These are phyloP conservation scores for Panicum virgatum DNA, from an alignment of 202 grass and related monocot species.

Conservation along the genomic window DNA sequence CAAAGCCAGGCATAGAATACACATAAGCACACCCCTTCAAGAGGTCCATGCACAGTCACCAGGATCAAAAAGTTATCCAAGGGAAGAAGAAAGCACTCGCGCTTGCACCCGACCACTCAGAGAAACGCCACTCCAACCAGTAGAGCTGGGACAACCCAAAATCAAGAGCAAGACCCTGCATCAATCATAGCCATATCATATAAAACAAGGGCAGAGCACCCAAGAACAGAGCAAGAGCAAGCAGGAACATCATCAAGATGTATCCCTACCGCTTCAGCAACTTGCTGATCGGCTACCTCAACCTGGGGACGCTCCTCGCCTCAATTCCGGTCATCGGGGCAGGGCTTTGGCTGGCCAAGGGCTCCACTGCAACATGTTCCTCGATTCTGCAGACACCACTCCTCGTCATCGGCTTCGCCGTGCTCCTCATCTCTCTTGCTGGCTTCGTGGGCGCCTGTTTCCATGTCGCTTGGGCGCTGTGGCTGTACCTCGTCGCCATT, in stretches of 20 bases:
- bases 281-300: constrained; percentile 80
- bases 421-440: constrained; percentile 78
- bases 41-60: constrained; percentile 50
- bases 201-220: constrained; percentile 37
- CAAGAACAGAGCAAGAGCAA: constrained; percentile 11
- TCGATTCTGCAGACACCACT: constrained; percentile 91
- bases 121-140: constrained; percentile 47
- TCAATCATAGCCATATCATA: constrained; percentile 36
- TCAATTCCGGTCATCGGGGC: constrained; percentile 88
- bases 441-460: constrained; percentile 98
- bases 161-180: constrained; percentile 40
- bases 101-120: constrained; percentile 34
- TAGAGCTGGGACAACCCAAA: constrained; percentile 31
- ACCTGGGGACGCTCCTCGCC: constrained; percentile 82
- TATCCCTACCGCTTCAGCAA: constrained; percentile 89
- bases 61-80: constrained; percentile 42
- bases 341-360: constrained; percentile 76
- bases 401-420: constrained; percentile 70
- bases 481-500: constrained; percentile 87
- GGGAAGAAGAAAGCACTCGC: neutral
- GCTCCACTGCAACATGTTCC: constrained; percentile 65
- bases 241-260: constrained; percentile 43
- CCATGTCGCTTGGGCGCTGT: constrained; percentile 87
- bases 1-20: constrained; percentile 49
- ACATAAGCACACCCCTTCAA: constrained; percentile 38